phyloP scores from a whole-genome alignment of 75 land plant genomes.

The Cupressus sempervirens region DNA sequence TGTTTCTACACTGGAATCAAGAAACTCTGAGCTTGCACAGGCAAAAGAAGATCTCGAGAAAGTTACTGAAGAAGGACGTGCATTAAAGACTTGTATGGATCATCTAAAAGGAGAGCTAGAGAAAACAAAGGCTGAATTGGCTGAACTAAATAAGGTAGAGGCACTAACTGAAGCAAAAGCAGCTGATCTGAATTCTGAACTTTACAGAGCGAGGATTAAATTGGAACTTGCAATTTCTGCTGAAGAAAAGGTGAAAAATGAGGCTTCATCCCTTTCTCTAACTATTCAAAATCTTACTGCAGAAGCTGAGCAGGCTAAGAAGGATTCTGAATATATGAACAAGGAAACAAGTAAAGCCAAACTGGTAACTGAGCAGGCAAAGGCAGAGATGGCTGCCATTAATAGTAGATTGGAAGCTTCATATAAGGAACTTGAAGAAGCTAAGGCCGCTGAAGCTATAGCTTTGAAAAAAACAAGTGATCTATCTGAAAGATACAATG shows the following conservation, averaged over 20 bases:
- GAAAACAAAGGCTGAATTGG: constrained; percentile 43
- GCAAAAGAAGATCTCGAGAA: constrained; percentile 48
- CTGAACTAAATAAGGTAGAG: constrained; percentile 55
- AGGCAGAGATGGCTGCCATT: background rate
- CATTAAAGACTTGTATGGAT: constrained; percentile 33
- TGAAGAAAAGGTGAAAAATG: constrained; percentile 40
- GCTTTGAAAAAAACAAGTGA: constrained; percentile 27
- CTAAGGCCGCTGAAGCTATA: constrained; percentile 56
- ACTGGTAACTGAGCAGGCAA: background rate
- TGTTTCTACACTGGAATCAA: constrained; percentile 23
- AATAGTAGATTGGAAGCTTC: constrained; percentile 1
- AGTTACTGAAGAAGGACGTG: constrained; percentile 47
- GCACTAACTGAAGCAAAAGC: constrained; percentile 46
- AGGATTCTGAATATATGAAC: background rate
- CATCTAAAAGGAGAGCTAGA: constrained; percentile 50
- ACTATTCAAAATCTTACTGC: background rate
- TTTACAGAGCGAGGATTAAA: constrained; percentile 45
- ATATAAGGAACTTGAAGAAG: constrained; percentile 14
- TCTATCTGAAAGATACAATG: constrained; percentile 3
- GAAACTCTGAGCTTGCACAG: constrained; percentile 47
- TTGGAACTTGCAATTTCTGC: constrained; percentile 41
- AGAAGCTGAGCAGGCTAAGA: background rate
- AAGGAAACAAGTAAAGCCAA: background rate
- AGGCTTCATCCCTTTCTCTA: constrained; percentile 7
- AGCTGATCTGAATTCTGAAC: constrained; percentile 48